Evolutionary conservation across 306 rosid genomes (phyloP).

Genomic region (Lupinus albus): DNA sequence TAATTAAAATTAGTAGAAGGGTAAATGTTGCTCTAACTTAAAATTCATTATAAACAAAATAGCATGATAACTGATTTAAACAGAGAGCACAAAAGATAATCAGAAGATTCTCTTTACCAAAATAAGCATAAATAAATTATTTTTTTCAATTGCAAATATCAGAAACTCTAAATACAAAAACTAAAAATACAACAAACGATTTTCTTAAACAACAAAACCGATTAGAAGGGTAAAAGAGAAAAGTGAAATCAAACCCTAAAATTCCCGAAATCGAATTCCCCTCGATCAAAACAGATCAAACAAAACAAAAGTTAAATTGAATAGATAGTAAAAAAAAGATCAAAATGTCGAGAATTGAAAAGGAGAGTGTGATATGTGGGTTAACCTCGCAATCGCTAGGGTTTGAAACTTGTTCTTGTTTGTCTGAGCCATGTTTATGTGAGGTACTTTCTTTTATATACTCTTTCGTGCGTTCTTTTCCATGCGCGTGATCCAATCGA

Average conservation of each 20-base stretch:
- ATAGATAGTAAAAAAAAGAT: neutral
- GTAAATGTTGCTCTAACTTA: neutral
- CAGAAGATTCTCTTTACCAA: too few relatives aligned
- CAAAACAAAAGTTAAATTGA: neutral
- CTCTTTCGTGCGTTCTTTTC: slow-evolving; percentile 24
- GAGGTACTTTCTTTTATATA: slow-evolving; percentile 1
- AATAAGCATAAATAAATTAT: too few relatives aligned
- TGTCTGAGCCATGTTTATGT: too few relatives aligned
- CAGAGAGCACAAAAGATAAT: neutral
- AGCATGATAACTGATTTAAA: too few relatives aligned
- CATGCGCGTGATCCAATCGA: slow-evolving; percentile 33
- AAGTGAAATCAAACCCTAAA: slow-evolving; percentile 2
- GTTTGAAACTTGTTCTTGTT: slow-evolving; percentile 12
- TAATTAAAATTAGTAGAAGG: too few relatives aligned
- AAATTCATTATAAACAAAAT: neutral
- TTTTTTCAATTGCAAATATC: neutral
- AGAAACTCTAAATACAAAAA: too few relatives aligned
- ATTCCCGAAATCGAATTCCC: neutral
- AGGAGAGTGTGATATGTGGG: neutral
- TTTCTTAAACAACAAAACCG: too few relatives aligned
- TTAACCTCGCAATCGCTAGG: slow-evolving; percentile 32
- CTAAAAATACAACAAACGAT: neutral
- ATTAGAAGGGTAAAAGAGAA: neutral
- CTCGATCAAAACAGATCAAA: neutral
- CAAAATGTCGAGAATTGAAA: neutral